Evolutionary conservation across 2,329 filamentous ascomycete species (phyloP), one percentile per base, ranked within the genome.

Genomic region (Pseudopyrenochaeta lycopersici): DNA sequence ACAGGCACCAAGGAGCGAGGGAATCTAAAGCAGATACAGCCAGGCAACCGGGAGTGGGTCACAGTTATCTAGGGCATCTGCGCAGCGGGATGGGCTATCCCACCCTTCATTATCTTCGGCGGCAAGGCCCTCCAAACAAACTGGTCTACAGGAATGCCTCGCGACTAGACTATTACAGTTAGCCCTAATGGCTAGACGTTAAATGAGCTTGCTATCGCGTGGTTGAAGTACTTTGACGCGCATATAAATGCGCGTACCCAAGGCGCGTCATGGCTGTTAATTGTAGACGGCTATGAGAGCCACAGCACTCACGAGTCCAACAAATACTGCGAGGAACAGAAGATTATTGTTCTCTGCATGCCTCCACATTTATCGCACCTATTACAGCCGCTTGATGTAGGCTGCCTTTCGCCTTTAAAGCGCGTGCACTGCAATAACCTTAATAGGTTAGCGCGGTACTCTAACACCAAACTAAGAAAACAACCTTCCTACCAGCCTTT

Each of bases 371-470:
- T 61, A 17, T 77, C 69, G 48, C 58, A 78, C 60, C 38, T 74
- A 15, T 64, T 74, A 29, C 63, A 79, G 58, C 73, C 70, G 44
- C 70, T 78, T 38, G 64, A 78, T 70, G 59, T 77, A 27, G 62
- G 63, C 7, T 71, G 58, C 57, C 78, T 78, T 62, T 51, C 54
- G 30, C 54, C 66, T 18, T 55, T 77, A 7, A 77, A 76, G 51
- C 33, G 43, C 10, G 53, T 48, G 49, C 75, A 77, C 47, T 39
- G 68, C 35, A 29, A 60, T 29, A 17, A 67, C 46, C 64, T 77
- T 32, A 53, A 66, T 54, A 40, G 43, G 4, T 66, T 68, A 40
- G 67, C 70, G 15, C 54, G 61, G 38, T 42, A 46, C 23, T 31
- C 59, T 49, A 66, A 30, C 67, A 59, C 52, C 56, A 71, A 46